These are phyloP conservation scores for Scytalidium lignicola DNA, from an alignment of 2,329 filamentous ascomycete genomes.

Conservation along the genomic window DNA sequence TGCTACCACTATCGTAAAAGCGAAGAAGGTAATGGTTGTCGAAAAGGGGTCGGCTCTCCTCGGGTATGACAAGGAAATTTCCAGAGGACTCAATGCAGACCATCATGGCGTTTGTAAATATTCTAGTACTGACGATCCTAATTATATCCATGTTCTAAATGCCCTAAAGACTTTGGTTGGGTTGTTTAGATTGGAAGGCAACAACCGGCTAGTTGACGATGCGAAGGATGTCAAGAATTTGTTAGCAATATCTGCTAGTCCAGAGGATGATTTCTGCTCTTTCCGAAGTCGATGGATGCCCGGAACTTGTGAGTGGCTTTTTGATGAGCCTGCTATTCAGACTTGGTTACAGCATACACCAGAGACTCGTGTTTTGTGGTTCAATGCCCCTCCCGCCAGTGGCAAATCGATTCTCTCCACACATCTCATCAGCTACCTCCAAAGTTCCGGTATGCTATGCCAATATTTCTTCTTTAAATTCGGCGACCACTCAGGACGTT, in stretches of 20 bases:
- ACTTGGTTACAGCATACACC: constrained; percentile 4
- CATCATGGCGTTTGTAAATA: constrained; percentile 30
- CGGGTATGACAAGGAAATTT: constrained; percentile 22
- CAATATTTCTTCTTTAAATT: constrained; percentile 28
- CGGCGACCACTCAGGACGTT: constrained; percentile 22
- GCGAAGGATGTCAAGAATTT: constrained; percentile 5
- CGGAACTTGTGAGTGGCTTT: constrained; percentile 21
- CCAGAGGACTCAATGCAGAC: constrained; percentile 22
- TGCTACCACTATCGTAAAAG: too few relatives aligned
- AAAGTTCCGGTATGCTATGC: constrained; percentile 7
- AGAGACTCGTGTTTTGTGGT: constrained; percentile 3
- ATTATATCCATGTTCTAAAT: constrained; percentile 14
- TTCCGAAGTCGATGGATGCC: constrained; percentile 7
- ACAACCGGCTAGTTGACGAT: constrained; percentile 4
- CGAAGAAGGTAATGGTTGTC: constrained; percentile 17
- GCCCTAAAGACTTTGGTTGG: constrained; percentile 4
- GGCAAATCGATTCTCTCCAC: constrained; percentile 9
- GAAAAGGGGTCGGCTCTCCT: constrained; percentile 19
- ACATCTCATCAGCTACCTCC: constrained; percentile 4
- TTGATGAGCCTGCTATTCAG: constrained; percentile 1
- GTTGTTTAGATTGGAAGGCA: constrained; percentile 7
- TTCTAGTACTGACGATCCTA: constrained; percentile 17
- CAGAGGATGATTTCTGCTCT: constrained; percentile 13
- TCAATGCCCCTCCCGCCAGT: constrained; percentile 2
- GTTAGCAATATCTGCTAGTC: constrained; percentile 12